Conservation (phyloP, 495 filamentous ascomycete species). For the Aspergillus asperescens region DNA sequence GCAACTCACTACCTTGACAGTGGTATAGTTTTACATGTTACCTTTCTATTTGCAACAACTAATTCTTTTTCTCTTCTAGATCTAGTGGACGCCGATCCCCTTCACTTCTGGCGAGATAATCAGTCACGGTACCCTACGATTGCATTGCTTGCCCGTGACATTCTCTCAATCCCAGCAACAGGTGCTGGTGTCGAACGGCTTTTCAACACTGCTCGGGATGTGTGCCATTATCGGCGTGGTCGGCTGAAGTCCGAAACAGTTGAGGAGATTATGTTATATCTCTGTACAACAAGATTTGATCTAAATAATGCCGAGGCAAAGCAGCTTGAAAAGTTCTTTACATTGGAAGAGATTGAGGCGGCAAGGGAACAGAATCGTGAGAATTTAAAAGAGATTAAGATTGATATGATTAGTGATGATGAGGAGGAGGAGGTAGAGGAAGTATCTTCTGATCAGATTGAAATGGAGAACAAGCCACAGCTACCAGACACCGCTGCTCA, state of each 20-base stretch:
- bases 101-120: conserved; percentile 15
- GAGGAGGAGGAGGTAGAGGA: too few species aligned
- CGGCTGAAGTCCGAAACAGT: not conserved
- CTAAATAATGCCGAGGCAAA: not conserved
- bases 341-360: not conserved
- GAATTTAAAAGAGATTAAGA: not conserved
- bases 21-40: too few species aligned
- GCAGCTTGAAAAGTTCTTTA: not conserved
- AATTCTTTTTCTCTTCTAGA: too few species aligned
- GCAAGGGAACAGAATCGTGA: not conserved
- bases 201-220: conserved; percentile 17
- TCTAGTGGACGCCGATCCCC: not conserved
- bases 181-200: conserved; percentile 16
- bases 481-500: too few species aligned
- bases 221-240: conserved; percentile 16
- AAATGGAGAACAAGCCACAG: too few species aligned
- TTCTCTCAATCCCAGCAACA: conserved; percentile 12
- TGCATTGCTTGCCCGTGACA: conserved; percentile 11
- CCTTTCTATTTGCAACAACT: too few species aligned
- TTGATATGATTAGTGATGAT: not conserved
- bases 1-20: too few species aligned
- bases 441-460: too few species aligned
- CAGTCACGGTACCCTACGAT: conserved; percentile 11
- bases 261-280: not conserved
- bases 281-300: not conserved